A percentile compares a stretch with the other conserved stretches of the same genome.
These are phyloP conservation scores for Chloropicon primus DNA, from an alignment of 139 green algal species.

Conservation along the genomic window DNA sequence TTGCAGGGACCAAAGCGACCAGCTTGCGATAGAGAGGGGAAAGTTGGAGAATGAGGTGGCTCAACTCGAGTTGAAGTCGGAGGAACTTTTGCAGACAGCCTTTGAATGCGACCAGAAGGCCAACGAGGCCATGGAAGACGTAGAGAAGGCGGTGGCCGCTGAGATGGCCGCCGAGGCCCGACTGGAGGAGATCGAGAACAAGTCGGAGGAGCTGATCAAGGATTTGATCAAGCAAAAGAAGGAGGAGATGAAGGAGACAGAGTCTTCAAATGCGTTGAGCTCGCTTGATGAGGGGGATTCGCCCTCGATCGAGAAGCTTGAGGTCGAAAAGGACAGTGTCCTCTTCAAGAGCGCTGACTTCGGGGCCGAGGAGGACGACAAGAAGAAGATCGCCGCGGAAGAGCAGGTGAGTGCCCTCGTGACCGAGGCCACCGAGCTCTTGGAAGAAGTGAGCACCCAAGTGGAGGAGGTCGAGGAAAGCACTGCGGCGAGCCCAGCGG, in stretches of 20 bases:
- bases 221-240: conserved; percentile 1
- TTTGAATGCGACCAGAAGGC: neutral
- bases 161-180: neutral
- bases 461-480: neutral
- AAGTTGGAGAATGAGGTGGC: neutral
- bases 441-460: neutral
- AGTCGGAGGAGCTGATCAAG: neutral
- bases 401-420: neutral
- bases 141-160: conserved; percentile 1
- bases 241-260: neutral
- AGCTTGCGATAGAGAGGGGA: neutral
- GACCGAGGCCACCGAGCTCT: neutral
- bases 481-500: neutral
- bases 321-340: neutral
- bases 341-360: neutral
- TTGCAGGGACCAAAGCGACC: neutral
- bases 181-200: neutral
- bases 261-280: no score
- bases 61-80: neutral
- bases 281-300: neutral
- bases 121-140: neutral
- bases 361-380: neutral
- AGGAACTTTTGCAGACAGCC: neutral
- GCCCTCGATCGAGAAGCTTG: no score
- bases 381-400: neutral